Percentiles rank a stretch among this genome's conserved stretches.
Conservation (phyloP, 257 asterid genomes). For the Solanum medicagineum region DNA sequence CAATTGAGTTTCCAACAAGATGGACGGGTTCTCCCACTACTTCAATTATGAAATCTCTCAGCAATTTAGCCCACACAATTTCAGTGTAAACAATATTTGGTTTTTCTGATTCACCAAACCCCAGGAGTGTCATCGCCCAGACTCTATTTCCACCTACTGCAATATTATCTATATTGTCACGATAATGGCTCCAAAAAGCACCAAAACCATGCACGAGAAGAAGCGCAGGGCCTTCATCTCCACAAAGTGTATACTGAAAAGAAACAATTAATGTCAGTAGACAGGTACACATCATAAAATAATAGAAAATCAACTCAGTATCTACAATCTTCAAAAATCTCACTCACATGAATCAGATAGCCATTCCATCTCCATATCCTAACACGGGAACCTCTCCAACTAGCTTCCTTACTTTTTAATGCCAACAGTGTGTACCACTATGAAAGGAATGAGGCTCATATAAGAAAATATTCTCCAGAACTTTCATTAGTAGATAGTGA, state of each 20-base stretch:
- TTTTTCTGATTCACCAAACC: slow-evolving; percentile 90
- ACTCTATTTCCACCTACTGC: slow-evolving; percentile 71
- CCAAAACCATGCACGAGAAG: slow-evolving; percentile 98
- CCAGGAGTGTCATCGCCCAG: slow-evolving; percentile 85
- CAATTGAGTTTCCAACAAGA: slow-evolving; percentile 91
- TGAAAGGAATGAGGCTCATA: slow-evolving; percentile 4
- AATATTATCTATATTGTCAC: slow-evolving; percentile 59
- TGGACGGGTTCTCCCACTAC: slow-evolving; percentile 80
- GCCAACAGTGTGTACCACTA: slow-evolving; percentile 87
- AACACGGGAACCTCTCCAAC: slow-evolving; percentile 18
- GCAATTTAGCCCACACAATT: slow-evolving; percentile 71
- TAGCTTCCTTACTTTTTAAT: slow-evolving; percentile 30
- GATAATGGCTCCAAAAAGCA: slow-evolving; percentile 82
- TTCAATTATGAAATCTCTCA: slow-evolving; percentile 75
- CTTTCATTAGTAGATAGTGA: background rate
- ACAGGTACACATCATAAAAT: background rate
- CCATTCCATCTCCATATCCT: slow-evolving; percentile 90
- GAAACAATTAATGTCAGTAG: slow-evolving; percentile 8
- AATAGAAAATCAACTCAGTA: background rate
- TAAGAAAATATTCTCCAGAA: slow-evolving; percentile 5
- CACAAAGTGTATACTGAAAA: slow-evolving; percentile 66
- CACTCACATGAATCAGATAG: slow-evolving; percentile 63
- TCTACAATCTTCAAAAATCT: background rate
- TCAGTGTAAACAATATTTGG: slow-evolving; percentile 79
- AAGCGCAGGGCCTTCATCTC: slow-evolving; percentile 65